A percentile compares a stretch with the other conserved stretches of the same genome.
phyloP scores from a whole-genome alignment of 2,329 filamentous ascomycete genomes.

The Xylariaceae sp. region DNA sequence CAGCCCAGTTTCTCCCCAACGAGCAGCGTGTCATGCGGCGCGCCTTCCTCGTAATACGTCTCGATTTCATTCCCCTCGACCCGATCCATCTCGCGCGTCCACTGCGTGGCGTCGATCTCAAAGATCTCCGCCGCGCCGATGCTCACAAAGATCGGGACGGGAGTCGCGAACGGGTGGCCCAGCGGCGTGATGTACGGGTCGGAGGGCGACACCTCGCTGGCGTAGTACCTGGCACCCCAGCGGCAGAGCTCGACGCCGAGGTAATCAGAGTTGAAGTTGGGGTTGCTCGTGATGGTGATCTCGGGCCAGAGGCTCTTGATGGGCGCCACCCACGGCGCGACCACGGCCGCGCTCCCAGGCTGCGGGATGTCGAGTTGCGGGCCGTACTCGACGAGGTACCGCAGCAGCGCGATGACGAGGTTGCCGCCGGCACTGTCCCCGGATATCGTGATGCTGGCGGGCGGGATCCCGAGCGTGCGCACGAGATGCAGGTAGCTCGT shows the following conservation, averaged over 20 bases:
- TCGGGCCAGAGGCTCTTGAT: conserved; percentile 25
- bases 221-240: conserved; percentile 51
- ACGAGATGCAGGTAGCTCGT: conserved; percentile 53
- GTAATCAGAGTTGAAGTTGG: conserved; percentile 46
- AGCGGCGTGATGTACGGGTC: conserved; percentile 44
- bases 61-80: conserved; percentile 38
- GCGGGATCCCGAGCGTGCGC: conserved; percentile 40
- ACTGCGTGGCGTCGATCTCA: conserved; percentile 54
- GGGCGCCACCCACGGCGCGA: conserved; percentile 37
- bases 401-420: conserved; percentile 49
- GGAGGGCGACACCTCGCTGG: conserved; percentile 29
- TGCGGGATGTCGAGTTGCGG: conserved; percentile 24
- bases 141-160: conserved; percentile 34
- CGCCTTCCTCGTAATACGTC: conserved; percentile 47
- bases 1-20: conserved; percentile 50
- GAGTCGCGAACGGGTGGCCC: conserved; percentile 31
- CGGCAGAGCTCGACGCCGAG: conserved; percentile 44
- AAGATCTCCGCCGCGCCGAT: conserved; percentile 39
- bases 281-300: conserved; percentile 21
- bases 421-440: conserved; percentile 59
- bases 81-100: conserved; percentile 56
- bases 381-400: conserved; percentile 52
- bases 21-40: conserved; percentile 54
- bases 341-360: conserved; percentile 45
- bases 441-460: conserved; percentile 49